Conservation (phyloP, 805 yeast genomes). For the Cyberlindnera maclurae region DNA sequence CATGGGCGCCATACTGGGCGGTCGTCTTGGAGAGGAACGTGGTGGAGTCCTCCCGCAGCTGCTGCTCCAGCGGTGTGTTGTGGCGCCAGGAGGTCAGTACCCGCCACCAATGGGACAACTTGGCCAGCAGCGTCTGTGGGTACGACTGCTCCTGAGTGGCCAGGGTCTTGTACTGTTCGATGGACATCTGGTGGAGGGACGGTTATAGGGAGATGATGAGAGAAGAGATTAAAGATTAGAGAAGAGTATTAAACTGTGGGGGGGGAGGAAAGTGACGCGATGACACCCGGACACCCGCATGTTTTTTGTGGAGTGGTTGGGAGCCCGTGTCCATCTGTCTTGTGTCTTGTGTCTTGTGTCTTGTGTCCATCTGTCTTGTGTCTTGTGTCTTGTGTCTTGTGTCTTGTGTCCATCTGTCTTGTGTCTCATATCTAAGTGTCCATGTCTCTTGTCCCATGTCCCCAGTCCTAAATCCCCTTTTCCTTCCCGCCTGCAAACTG, state of each 20-base stretch:
- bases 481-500: too few relatives aligned
- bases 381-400: not conserved
- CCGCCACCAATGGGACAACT: not conserved
- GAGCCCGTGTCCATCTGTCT: not conserved
- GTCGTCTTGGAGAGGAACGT: conserved; percentile 14
- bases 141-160: conserved; percentile 14
- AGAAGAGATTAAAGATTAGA: too few relatives aligned
- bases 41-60: conserved; percentile 11
- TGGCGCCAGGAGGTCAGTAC: conserved; percentile 1
- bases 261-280: too few relatives aligned
- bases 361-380: not conserved
- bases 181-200: conserved; percentile 14
- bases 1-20: conserved; percentile 7
- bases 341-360: not conserved
- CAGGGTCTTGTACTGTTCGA: conserved; percentile 14
- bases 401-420: not conserved
- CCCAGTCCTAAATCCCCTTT: too few relatives aligned
- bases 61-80: conserved; percentile 13
- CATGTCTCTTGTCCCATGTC: too few relatives aligned
- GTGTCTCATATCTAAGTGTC: too few relatives aligned
- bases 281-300: too few relatives aligned
- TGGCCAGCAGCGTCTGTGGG: not conserved
- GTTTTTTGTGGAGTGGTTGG: not conserved
- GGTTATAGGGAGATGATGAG: not conserved
- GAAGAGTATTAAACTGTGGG: too few relatives aligned